phyloP scores from a whole-genome alignment of 208 protist species.

The Acanthamoeba castellanii region DNA sequence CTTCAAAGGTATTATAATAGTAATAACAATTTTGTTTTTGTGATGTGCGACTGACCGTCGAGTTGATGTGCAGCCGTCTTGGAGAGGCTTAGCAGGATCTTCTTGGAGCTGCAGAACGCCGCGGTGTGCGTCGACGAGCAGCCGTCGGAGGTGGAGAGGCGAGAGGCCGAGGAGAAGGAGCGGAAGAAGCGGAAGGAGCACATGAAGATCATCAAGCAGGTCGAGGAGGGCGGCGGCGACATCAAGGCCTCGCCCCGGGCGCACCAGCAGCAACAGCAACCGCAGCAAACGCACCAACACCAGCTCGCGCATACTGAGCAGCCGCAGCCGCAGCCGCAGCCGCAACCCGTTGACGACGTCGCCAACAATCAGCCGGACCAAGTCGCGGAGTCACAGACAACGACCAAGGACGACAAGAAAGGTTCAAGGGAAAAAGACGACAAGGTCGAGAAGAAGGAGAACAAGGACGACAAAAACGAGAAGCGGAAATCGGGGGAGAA shows the following conservation, averaged over 20 bases:
- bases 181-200: constrained; percentile 40
- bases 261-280: background rate
- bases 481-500: background rate
- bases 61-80: background rate
- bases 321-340: background rate
- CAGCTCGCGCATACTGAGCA: background rate
- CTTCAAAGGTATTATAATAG: background rate
- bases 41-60: background rate
- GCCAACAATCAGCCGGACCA: background rate
- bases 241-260: background rate
- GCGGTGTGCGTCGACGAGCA: background rate
- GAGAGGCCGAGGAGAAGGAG: constrained; percentile 18
- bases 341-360: background rate
- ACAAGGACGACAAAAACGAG: background rate
- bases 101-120: constrained; percentile 20
- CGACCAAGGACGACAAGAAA: background rate
- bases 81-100: constrained; percentile 13
- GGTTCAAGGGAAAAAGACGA: background rate
- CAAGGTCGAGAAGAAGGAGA: constrained; percentile 6
- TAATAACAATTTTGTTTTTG: background rate
- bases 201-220: constrained; percentile 50
- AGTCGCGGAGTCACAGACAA: background rate
- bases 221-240: background rate
- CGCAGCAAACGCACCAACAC: background rate
- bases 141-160: background rate